These are phyloP conservation scores for Hanseniaspora jakobsenii DNA, from an alignment of 805 yeast genomes.

Conservation along the genomic window DNA sequence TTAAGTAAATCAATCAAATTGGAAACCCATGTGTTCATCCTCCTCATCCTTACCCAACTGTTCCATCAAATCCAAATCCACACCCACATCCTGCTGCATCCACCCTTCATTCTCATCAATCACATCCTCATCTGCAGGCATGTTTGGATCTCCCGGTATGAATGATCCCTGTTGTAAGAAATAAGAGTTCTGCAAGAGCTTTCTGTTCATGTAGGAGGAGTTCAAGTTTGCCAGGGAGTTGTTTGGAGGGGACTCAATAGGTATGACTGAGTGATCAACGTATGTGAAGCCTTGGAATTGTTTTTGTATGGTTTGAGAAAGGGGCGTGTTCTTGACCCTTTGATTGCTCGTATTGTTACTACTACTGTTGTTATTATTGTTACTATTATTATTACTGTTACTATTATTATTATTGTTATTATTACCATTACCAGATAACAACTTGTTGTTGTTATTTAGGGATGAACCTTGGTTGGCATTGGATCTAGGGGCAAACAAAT, in stretches of 20 bases:
- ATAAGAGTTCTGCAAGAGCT: conserved; percentile 30
- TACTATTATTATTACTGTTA: neutral
- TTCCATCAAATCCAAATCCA: conserved; percentile 16
- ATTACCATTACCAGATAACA: too few relatives aligned
- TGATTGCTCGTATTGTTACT: conserved; percentile 23
- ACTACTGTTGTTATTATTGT: conserved; percentile 21
- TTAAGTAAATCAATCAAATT: too few relatives aligned
- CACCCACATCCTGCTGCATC: conserved; percentile 16
- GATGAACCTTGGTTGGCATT: neutral
- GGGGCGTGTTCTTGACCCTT: conserved; percentile 42
- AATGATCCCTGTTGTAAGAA: conserved; percentile 53
- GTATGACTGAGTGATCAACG: conserved; percentile 86
- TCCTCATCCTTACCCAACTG: conserved; percentile 21
- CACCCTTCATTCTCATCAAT: conserved; percentile 54
- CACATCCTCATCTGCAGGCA: conserved; percentile 75
- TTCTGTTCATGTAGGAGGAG: conserved; percentile 20
- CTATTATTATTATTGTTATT: neutral
- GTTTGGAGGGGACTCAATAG: conserved; percentile 43
- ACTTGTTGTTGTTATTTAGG: neutral
- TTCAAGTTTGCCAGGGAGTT: conserved; percentile 13
- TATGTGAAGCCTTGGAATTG: conserved; percentile 94
- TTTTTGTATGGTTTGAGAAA: conserved; percentile 90
- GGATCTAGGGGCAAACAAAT: conserved; percentile 5
- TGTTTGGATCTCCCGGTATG: conserved; percentile 65
- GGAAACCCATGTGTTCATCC: conserved; percentile 17